Evolutionary conservation across 2,329 filamentous ascomycete genomes (phyloP).

Genomic region (Leptographium galeiforme): DNA sequence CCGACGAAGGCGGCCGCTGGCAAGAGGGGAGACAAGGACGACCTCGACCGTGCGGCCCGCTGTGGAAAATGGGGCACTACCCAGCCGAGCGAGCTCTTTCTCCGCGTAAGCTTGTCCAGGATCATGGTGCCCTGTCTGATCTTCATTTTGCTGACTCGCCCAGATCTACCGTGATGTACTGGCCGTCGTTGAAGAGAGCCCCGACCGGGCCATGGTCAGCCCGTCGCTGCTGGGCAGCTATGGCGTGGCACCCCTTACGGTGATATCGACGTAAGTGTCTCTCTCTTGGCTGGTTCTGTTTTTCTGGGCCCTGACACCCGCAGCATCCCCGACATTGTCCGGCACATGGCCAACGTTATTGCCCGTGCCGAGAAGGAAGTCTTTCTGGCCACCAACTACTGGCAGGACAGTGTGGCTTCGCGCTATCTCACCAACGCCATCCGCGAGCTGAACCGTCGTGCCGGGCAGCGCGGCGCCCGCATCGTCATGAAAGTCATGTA

Average conservation of each 20-base stretch:
- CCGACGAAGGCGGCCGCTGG: constrained; percentile 6
- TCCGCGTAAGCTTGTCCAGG: constrained; percentile 28
- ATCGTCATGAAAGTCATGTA: constrained; percentile 64
- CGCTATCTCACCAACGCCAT: constrained; percentile 55
- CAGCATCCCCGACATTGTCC: constrained; percentile 52
- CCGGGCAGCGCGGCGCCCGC: constrained; percentile 39
- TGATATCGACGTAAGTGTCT: constrained; percentile 41
- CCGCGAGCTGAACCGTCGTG: constrained; percentile 53
- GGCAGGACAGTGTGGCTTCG: constrained; percentile 57
- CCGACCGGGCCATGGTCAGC: constrained; percentile 35
- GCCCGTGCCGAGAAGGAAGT: constrained; percentile 59
- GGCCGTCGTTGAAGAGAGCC: constrained; percentile 37
- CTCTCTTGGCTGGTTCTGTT: neutral
- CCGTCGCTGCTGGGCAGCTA: constrained; percentile 36
- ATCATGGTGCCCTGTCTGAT: neutral
- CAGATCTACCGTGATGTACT: constrained; percentile 55
- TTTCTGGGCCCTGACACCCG: too few relatives aligned
- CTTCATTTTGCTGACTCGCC: neutral
- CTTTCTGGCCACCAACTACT: constrained; percentile 62
- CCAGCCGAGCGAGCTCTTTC: constrained; percentile 53
- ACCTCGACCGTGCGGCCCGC: constrained; percentile 37
- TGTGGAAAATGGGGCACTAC: constrained; percentile 57
- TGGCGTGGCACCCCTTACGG: constrained; percentile 53
- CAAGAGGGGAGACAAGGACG: constrained; percentile 17
- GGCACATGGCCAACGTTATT: constrained; percentile 67